These are phyloP conservation scores for Starmerella bacillaris DNA, from an alignment of 805 yeast genomes.

Conservation along the genomic window DNA sequence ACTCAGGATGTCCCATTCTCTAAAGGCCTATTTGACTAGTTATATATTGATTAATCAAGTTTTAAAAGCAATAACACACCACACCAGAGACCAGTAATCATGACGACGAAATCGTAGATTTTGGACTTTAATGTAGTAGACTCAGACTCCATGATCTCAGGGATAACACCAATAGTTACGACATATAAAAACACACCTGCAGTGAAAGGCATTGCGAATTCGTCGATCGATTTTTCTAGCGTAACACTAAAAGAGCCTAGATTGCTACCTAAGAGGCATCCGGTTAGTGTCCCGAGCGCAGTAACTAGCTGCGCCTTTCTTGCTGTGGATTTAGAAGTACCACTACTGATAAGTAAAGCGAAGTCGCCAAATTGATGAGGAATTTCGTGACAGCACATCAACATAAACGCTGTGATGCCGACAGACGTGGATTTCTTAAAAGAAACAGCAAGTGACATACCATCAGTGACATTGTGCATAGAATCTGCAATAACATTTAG, in stretches of 20 bases:
- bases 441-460: constrained; percentile 54
- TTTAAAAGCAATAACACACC: constrained; percentile 44
- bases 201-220: constrained; percentile 38
- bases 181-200: constrained; percentile 64
- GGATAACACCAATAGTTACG: constrained; percentile 58
- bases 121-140: constrained; percentile 19
- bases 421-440: constrained; percentile 41
- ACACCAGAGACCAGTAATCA: constrained; percentile 31
- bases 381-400: constrained; percentile 58
- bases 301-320: constrained; percentile 50
- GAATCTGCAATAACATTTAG: constrained; percentile 53
- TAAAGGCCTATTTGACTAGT: too few relatives aligned
- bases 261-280: constrained; percentile 32
- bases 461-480: constrained; percentile 61
- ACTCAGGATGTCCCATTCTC: not conserved
- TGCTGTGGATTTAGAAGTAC: constrained; percentile 48
- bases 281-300: constrained; percentile 44
- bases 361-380: constrained; percentile 74
- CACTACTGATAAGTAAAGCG: constrained; percentile 52
- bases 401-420: constrained; percentile 53
- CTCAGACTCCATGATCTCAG: constrained; percentile 39
- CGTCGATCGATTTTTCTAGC: constrained; percentile 31
- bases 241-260: constrained; percentile 18
- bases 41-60: constrained; percentile 30
- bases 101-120: constrained; percentile 28